Base-by-base conservation (phyloP, 2,329 filamentous ascomycete genomes). In the Fusarium austroafricanum region DNA sequence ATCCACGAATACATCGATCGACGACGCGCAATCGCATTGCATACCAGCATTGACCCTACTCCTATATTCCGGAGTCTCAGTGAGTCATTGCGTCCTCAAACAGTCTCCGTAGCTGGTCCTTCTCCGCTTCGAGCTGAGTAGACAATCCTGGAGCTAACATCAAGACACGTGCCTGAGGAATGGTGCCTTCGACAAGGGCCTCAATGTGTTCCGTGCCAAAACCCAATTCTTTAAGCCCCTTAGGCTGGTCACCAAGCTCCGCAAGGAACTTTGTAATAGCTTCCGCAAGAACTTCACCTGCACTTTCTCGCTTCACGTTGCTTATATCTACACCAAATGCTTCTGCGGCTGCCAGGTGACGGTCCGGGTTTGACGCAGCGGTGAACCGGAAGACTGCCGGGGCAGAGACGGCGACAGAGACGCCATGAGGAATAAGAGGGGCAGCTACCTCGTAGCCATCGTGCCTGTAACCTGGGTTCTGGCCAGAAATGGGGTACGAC, bases 311-410 rank as follows among this genome's bases (percentile, higher is more conserved):
- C 83, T 96, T 97, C 18, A 96, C 93, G 51, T 94, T 92, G 42
- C 88, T 90, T 50, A 96, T 88, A 74, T 99, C 96, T 2, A 96
- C 92, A 3, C 95, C 96, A 70, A 99, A 98, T 0, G 87, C 89
- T 78, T 97, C 94, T 1, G 96, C 95, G 0, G 95, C 96, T 6
- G 90, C 89, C 35, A 99, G 82, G 81, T 99, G 96, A 11, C 96
- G 89, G 53, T 97, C 93, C 0, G 96, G 96, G 76, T 98, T 98
- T 2, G 92, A 96, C 2, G 95, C 86, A 0, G 86, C 95, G 0
- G 95, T 99, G 81, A 98, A 98, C 29, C 88, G 89, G 86, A 98
- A 99, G 2, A 98, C 95, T 1, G 95, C 92, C 0, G 96, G 95
- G 0, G 95, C 93, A 0, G 93, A 95, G 9, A 98, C 95, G 5